Evolutionary conservation across 306 rosid genomes (phyloP), one percentile per base, ranked within the genome.

Genomic region (Hippophae gyantsensis): DNA sequence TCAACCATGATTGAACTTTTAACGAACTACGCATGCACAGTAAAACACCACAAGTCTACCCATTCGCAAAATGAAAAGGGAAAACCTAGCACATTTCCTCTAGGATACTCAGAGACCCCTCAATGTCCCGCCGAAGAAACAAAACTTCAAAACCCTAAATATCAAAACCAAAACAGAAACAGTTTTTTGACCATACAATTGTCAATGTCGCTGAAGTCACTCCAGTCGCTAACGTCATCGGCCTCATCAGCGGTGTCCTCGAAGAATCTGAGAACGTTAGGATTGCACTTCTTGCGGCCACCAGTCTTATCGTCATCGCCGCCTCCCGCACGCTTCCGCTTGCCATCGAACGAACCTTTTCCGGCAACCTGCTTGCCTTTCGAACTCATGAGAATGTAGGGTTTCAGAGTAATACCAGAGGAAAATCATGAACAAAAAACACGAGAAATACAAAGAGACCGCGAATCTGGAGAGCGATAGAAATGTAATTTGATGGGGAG

Each of bases 321-420:
- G 43, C 11, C 58, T 41, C 26, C 54, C 86, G 83, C 87, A 10
- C 95, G 72, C 68, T 70, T 70, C 12, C 65, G 65, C 6, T 70
- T 70, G 9, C 61, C 69, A 26, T 9, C 47, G 63, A 68, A 40
- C 2, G 75, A 45, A 23, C 58, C 62, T 13, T 65, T 79, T 13
- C 80, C 78, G 72, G 82, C 95, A 14, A 81, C 73, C 45, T 68
- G 85, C 48, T 93, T 90, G 13, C 97, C 94, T 61, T 61, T 73
- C 14, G 48, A 56, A 8, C 60, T 56, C 77, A 73, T 61, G n/a
- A 46, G 48, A 62, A 67, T 56, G 72, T 69, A 73, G 51, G 77
- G 41, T 56, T 73, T 73, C 63, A 10, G 48, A 10, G 42, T 3
- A 54, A 27, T 18, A 26, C 14, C 52, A 9, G 42, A 13, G 13